These are phyloP conservation scores for Uncinocarpus reesii DNA, from an alignment of 2,329 filamentous ascomycete species.

Conservation along the genomic window DNA sequence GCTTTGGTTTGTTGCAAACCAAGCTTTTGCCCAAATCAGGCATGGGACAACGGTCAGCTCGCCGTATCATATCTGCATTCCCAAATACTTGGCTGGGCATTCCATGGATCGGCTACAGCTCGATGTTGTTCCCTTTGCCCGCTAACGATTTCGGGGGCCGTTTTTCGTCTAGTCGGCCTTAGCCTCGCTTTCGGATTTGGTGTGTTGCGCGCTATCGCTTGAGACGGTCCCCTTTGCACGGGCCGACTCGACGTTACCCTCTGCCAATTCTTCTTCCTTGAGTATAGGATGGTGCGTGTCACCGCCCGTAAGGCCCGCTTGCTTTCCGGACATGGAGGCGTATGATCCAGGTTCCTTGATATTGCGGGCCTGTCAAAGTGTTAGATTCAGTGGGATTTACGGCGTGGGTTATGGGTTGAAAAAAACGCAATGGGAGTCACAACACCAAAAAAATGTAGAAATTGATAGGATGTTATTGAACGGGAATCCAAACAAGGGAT, in stretches of 20 bases:
- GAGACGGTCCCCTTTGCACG: conserved; percentile 43
- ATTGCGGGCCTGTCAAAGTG: neutral
- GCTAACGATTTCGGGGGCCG: neutral
- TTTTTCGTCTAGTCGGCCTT: neutral
- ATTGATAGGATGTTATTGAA: no score
- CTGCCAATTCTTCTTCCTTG: neutral
- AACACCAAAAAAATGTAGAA: no score
- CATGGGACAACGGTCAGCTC: neutral
- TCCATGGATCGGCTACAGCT: no score
- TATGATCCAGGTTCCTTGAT: conserved; percentile 1
- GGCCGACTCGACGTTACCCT: conserved; percentile 46
- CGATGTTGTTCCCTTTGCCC: no score
- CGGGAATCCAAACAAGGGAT: neutral
- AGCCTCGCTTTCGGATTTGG: conserved; percentile 18
- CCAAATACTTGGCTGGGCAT: no score
- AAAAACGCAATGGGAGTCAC: no score
- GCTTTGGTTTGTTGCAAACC: neutral
- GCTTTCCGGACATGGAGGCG: conserved; percentile 6
- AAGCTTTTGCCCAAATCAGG: neutral
- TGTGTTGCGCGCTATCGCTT: neutral
- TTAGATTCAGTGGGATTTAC: neutral
- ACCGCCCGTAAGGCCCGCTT: neutral
- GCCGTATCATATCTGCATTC: neutral
- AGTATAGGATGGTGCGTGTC: neutral
- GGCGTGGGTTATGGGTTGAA: neutral